Evolutionary conservation across 208 protist species (phyloP).

Genomic region (Wallacemonas sp.): DNA sequence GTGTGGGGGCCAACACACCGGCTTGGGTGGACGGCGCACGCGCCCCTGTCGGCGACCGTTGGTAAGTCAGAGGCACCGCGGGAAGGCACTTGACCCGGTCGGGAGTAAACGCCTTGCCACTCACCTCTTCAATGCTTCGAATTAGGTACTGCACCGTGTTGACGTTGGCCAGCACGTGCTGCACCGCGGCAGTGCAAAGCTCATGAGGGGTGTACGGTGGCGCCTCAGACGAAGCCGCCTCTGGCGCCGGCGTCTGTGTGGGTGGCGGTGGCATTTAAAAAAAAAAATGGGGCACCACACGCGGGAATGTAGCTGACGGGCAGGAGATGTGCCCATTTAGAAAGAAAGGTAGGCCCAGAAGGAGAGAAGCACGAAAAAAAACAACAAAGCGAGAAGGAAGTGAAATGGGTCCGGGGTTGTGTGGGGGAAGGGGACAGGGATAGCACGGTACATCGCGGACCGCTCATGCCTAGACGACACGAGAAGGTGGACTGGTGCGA

Average conservation of each 20-base stretch:
- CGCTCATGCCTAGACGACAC: too few species aligned
- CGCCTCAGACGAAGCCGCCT: background rate
- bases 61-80: background rate
- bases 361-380: background rate
- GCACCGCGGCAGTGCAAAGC: slow-evolving; percentile 64
- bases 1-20: slow-evolving; percentile 17
- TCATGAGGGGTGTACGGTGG: slow-evolving; percentile 33
- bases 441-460: too few species aligned
- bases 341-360: background rate
- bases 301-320: background rate
- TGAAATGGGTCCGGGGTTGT: too few species aligned
- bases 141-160: slow-evolving; percentile 89
- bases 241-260: background rate
- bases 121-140: slow-evolving; percentile 69
- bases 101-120: slow-evolving; percentile 39
- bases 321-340: background rate
- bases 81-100: slow-evolving; percentile 80
- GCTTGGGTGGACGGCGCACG: background rate
- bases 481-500: too few species aligned
- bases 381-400: background rate
- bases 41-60: background rate
- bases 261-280: background rate
- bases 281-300: background rate
- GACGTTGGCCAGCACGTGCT: slow-evolving; percentile 66
- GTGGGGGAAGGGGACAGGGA: too few species aligned